phyloP scores from a whole-genome alignment of 2,329 filamentous ascomycete species.

The Hortaea sp. region DNA sequence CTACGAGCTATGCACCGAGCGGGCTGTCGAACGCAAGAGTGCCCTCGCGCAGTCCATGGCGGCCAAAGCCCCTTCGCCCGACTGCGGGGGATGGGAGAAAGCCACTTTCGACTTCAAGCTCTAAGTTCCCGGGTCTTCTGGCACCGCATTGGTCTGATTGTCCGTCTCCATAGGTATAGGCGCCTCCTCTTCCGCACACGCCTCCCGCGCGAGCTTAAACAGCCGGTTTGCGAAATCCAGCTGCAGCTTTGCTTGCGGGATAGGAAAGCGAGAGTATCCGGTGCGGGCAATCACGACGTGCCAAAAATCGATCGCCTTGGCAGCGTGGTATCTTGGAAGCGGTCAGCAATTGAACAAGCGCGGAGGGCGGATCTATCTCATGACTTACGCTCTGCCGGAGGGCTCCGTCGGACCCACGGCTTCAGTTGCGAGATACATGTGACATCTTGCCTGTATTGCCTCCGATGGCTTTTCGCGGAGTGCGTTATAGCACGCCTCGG shows the following conservation, averaged over 20 bases:
- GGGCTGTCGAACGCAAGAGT: slow-evolving; percentile 58
- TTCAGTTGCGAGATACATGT: slow-evolving; percentile 1
- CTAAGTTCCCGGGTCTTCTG: slow-evolving; percentile 3
- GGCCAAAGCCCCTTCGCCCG: slow-evolving; percentile 8
- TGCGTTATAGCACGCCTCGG: neutral
- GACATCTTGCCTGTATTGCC: slow-evolving; percentile 2
- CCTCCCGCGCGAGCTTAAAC: neutral
- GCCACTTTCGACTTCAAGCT: slow-evolving; percentile 23
- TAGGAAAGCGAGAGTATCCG: slow-evolving; percentile 3
- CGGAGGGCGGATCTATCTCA: neutral
- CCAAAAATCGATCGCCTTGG: neutral
- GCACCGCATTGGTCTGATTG: neutral
- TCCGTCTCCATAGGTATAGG: neutral
- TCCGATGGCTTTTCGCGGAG: neutral
- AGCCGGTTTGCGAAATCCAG: neutral
- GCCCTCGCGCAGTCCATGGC: slow-evolving; percentile 43
- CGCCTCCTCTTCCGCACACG: neutral
- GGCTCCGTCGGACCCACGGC: neutral
- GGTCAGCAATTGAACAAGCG: neutral
- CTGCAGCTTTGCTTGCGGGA: slow-evolving; percentile 2
- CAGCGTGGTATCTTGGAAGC: slow-evolving; percentile 1
- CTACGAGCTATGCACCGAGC: slow-evolving; percentile 84
- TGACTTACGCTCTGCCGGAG: neutral
- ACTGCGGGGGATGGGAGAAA: slow-evolving; percentile 22
- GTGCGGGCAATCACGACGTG: slow-evolving; percentile 2